Percentiles rank a stretch among this genome's conserved stretches.
phyloP scores from a whole-genome alignment of 768 basidiomycete species.

The Mycena filopes region DNA sequence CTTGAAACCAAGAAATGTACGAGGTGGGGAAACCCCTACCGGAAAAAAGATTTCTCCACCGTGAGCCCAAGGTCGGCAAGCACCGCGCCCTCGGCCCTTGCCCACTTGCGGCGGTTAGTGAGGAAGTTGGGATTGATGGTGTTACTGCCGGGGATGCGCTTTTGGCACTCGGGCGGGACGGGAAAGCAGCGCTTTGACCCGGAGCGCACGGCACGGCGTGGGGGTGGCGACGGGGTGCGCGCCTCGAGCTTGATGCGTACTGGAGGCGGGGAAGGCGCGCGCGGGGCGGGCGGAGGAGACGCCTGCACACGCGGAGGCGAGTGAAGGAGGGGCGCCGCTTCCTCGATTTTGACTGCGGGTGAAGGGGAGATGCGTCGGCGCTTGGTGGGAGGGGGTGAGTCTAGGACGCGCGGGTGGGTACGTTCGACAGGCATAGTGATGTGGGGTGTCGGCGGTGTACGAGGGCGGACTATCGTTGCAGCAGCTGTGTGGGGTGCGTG shows the following conservation, averaged over 20 bases:
- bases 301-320: background rate
- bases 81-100: conserved; percentile 4
- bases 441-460: background rate
- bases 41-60: conserved; percentile 30
- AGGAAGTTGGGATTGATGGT: conserved; percentile 11
- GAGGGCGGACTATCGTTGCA: background rate
- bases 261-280: conserved; percentile 1
- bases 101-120: conserved; percentile 26
- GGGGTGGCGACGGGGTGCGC: conserved; percentile 20
- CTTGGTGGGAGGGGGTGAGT: conserved; percentile 20
- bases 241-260: conserved; percentile 17
- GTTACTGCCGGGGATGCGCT: background rate
- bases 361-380: conserved; percentile 11
- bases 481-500: background rate
- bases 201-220: conserved; percentile 21
- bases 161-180: conserved; percentile 23
- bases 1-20: background rate
- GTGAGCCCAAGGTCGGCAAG: conserved; percentile 27
- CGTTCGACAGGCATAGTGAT: background rate
- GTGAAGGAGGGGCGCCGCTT: background rate
- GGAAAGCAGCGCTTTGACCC: conserved; percentile 35
- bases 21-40: background rate
- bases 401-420: background rate
- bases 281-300: background rate
- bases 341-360: conserved; percentile 15